Percentiles rank a stretch among this genome's conserved stretches.
Conservation (phyloP, 2,329 filamentous ascomycete genomes). For the Curvularia sp. region DNA sequence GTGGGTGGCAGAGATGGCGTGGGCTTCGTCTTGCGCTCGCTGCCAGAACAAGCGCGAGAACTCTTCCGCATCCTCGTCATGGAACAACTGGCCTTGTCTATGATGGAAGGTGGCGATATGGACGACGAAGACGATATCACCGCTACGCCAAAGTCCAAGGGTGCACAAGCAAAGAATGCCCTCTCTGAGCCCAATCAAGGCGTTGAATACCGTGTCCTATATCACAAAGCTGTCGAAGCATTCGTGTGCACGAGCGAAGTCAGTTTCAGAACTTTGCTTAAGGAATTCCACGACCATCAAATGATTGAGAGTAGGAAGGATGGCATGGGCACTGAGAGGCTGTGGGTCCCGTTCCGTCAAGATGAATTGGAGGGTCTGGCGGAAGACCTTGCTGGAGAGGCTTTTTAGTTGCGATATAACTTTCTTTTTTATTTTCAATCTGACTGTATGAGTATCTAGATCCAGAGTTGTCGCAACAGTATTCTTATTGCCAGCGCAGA, state of each 20-base stretch:
- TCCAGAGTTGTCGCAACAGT: not conserved
- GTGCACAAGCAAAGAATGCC: constrained; percentile 32
- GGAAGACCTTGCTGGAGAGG: constrained; percentile 69
- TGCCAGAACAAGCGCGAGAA: constrained; percentile 90
- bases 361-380: constrained; percentile 90
- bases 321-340: constrained; percentile 79
- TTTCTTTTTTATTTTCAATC: not conserved
- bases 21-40: constrained; percentile 83
- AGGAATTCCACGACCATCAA: constrained; percentile 98
- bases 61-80: constrained; percentile 84
- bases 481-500: not conserved
- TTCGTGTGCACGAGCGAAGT: constrained; percentile 98
- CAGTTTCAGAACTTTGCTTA: constrained; percentile 89
- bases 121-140: constrained; percentile 31
- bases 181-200: constrained; percentile 59
- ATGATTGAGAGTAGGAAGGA: constrained; percentile 94
- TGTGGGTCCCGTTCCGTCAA: constrained; percentile 83
- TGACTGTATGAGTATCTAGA: not conserved
- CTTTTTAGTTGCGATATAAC: constrained; percentile 25
- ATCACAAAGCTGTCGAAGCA: constrained; percentile 94
- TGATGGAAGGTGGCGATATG: constrained; percentile 54
- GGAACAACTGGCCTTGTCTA: constrained; percentile 76
- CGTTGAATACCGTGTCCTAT: constrained; percentile 88
- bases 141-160: constrained; percentile 31
- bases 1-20: constrained; percentile 91